phyloP scores from a whole-genome alignment of 306 rosid species.

The Cucumis hystrix region DNA sequence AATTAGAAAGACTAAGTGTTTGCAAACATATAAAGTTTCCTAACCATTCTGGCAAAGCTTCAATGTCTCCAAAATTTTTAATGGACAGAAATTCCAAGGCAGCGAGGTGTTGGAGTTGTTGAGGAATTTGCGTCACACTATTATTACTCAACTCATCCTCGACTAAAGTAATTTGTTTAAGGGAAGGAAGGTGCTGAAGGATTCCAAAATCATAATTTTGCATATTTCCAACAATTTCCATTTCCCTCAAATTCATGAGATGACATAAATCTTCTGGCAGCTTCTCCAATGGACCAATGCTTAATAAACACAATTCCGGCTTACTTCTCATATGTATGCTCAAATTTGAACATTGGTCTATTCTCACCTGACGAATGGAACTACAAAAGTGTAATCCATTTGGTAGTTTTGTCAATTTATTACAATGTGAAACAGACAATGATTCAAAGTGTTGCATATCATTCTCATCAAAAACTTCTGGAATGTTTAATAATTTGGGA shows the following conservation, averaged over 20 bases:
- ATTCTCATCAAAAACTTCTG: not conserved
- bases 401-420: not conserved
- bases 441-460: not conserved
- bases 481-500: not conserved
- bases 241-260: not conserved
- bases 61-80: not conserved
- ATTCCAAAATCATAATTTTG: not conserved
- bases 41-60: not conserved
- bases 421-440: not conserved
- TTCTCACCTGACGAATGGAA: not conserved
- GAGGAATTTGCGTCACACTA: not conserved
- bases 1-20: not conserved
- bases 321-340: not conserved
- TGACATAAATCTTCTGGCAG: not conserved
- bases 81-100: not conserved
- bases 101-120: not conserved
- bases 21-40: not conserved
- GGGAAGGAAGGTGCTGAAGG: not conserved
- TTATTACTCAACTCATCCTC: not conserved
- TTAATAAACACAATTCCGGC: not conserved
- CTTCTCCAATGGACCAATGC: not conserved
- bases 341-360: not conserved
- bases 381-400: not conserved
- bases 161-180: not conserved
- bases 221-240: not conserved